Conservation (phyloP, 2,329 filamentous ascomycete species). For the Corniculantispora saksenae region DNA sequence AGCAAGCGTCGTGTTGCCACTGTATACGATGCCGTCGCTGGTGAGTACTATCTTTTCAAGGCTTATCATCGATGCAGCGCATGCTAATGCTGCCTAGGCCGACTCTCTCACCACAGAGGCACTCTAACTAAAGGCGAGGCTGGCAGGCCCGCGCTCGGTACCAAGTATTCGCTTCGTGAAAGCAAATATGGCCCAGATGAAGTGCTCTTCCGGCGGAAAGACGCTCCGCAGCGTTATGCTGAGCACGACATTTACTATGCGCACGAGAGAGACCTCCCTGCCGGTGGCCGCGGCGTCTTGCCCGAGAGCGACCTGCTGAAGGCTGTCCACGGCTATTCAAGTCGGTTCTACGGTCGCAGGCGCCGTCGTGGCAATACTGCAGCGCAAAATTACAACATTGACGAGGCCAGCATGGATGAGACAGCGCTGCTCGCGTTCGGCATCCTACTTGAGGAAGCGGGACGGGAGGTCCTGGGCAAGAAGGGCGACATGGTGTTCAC, state of each 20-base stretch:
- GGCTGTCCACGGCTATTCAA: conserved; percentile 67
- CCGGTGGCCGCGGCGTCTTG: conserved; percentile 49
- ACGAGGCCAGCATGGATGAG: conserved; percentile 71
- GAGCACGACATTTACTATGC: conserved; percentile 74
- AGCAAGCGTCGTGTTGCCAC: conserved; percentile 46
- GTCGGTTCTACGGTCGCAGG: conserved; percentile 58
- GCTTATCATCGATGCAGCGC: not conserved
- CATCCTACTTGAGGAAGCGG: conserved; percentile 72
- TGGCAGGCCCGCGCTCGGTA: conserved; percentile 25
- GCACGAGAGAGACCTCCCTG: conserved; percentile 55
- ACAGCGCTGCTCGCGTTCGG: conserved; percentile 75
- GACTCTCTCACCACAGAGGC: conserved; percentile 1
- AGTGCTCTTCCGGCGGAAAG: conserved; percentile 65
- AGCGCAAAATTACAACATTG: conserved; percentile 34
- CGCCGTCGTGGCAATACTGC: conserved; percentile 8
- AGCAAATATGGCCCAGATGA: conserved; percentile 63
- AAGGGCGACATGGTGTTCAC: conserved; percentile 72
- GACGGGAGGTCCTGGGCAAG: conserved; percentile 59
- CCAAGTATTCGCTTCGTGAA: conserved; percentile 21
- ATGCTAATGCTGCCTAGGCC: conserved; percentile 5
- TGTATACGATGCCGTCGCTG: conserved; percentile 73
- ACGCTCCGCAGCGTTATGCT: conserved; percentile 66
- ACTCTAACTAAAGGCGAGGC: conserved; percentile 16
- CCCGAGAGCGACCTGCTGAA: conserved; percentile 71
- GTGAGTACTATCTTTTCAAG: conserved; percentile 39